These are phyloP conservation scores for Draba incana DNA, from an alignment of 345 rosid species.

Conservation along the genomic window DNA sequence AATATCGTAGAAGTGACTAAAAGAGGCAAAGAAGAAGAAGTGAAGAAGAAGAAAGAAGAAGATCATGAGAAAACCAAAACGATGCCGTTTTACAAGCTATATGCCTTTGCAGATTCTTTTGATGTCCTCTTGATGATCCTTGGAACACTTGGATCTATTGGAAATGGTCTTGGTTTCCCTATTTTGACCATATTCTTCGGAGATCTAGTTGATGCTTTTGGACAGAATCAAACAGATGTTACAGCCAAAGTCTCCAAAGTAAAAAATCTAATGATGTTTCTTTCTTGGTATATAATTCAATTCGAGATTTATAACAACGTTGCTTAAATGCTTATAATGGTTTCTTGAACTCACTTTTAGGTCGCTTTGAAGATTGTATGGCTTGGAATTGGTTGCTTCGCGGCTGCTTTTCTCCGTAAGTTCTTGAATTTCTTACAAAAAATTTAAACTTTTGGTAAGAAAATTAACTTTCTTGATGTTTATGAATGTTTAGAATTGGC, in stretches of 20 bases:
- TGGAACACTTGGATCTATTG: slow-evolving; percentile 72
- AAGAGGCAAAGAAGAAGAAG: slow-evolving; percentile 24
- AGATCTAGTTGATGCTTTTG: slow-evolving; percentile 63
- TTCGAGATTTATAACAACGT: slow-evolving; percentile 4
- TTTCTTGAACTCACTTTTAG: slow-evolving; percentile 41
- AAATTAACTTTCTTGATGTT: slow-evolving; percentile 23
- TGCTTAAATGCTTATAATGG: neutral
- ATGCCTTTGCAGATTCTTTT: slow-evolving; percentile 68
- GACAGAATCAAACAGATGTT: slow-evolving; percentile 58
- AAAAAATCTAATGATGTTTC: slow-evolving; percentile 25
- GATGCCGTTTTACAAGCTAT: slow-evolving; percentile 76
- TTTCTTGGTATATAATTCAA: neutral
- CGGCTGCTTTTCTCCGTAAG: slow-evolving; percentile 81
- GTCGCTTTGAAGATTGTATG: slow-evolving; percentile 74
- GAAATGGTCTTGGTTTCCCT: slow-evolving; percentile 72
- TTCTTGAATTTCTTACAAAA: slow-evolving; percentile 6
- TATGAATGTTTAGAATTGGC: slow-evolving; percentile 59
- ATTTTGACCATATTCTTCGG: slow-evolving; percentile 82
- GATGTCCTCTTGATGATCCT: slow-evolving; percentile 66
- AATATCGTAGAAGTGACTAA: slow-evolving; percentile 5
- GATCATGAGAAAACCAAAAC: slow-evolving; percentile 56
- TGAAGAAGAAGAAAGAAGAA: slow-evolving; percentile 46
- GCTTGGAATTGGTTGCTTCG: slow-evolving; percentile 67
- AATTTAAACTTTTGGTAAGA: neutral
- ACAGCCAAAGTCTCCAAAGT: slow-evolving; percentile 63